phyloP scores from a whole-genome alignment of 768 basidiomycete genomes.

The Daedaleopsis nitida region DNA sequence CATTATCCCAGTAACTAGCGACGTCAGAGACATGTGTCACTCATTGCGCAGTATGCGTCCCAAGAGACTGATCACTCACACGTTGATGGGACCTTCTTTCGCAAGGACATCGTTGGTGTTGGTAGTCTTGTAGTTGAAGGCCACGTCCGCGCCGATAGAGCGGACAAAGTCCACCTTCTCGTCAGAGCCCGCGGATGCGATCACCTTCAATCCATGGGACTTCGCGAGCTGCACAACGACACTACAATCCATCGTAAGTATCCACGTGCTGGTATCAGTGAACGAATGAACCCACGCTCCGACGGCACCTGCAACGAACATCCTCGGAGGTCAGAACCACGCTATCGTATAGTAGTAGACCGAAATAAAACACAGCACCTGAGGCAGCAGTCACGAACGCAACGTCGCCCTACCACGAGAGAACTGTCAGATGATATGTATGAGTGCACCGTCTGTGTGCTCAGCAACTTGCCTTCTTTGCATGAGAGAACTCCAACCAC shows the following conservation, averaged over 20 bases:
- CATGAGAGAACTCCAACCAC: conserved; percentile 44
- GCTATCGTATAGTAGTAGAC: too few relatives aligned
- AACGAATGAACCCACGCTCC: conserved; percentile 62
- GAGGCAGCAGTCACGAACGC: conserved; percentile 51
- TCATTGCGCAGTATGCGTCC: too few relatives aligned
- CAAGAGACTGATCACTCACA: too few relatives aligned
- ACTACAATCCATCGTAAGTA: neutral
- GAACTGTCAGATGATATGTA: neutral
- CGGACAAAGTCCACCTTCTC: conserved; percentile 70
- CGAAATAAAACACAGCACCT: conserved; percentile 25
- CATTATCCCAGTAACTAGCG: conserved; percentile 39
- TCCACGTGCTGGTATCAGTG: neutral
- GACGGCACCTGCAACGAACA: conserved; percentile 42
- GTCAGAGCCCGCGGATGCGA: conserved; percentile 72
- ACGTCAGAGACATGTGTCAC: too few relatives aligned
- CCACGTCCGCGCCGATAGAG: too few relatives aligned
- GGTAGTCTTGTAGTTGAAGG: conserved; percentile 74
- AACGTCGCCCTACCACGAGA: conserved; percentile 49
- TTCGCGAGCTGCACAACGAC: conserved; percentile 46
- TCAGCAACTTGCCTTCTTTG: conserved; percentile 39
- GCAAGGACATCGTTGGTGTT: conserved; percentile 51
- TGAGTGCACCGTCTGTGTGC: neutral
- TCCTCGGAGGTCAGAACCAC: too few relatives aligned
- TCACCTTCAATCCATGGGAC: conserved; percentile 54
- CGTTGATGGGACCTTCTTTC: conserved; percentile 58